Base-by-base conservation (phyloP, 176 grass and related monocot genomes). In the Musa troglodytarum region DNA sequence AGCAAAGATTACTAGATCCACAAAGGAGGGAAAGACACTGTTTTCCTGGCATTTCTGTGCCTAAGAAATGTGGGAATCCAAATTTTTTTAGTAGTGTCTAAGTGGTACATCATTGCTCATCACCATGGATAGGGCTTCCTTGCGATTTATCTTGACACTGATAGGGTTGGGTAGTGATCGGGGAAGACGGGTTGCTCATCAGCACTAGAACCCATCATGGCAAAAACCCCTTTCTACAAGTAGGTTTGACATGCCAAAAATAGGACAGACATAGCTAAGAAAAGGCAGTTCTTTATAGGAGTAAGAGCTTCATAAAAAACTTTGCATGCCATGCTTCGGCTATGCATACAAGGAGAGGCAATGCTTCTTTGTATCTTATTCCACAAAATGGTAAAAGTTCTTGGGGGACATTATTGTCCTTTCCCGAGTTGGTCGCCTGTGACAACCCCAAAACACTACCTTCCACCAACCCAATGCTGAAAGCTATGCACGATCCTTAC, bases 391-490 rank as follows among this genome's bases (percentile, higher is more conserved):
- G 13, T 53, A 75, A 49, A 77, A 85, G 86, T 81, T 79, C 55
- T 71, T 67, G 53, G 73, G 29, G 67, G 79, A 63, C 72, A 72
- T 23, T 81, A 84, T 88, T 79, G 84, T 74, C 72, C 82, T 76
- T 82, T 89, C 9, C 63, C 23, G 1, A 54, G 50, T 68, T 65
- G 61, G 43, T 8, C 12, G 50, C 63, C 14, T 26, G 49, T 54
- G 74, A 72, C 74, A 67, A 79, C 71, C 76, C 25, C 83, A 76
- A 82, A 81, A 77, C 64, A 52, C 73, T 55, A 74, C 85, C 43
- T 81, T 86, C 81, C 86, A 96, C 92, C 87, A 84, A 89, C 29
- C 88, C 84, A 78, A 87, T 86, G 81, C 84, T 87, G 89, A 96
- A 96, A 96, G 89, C 87, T 83, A 92, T 92, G 88, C 77, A 80